A percentile compares a stretch with the other conserved stretches of the same genome.
Conservation (phyloP, 2,329 filamentous ascomycete genomes). For the Didymella pomorum region DNA sequence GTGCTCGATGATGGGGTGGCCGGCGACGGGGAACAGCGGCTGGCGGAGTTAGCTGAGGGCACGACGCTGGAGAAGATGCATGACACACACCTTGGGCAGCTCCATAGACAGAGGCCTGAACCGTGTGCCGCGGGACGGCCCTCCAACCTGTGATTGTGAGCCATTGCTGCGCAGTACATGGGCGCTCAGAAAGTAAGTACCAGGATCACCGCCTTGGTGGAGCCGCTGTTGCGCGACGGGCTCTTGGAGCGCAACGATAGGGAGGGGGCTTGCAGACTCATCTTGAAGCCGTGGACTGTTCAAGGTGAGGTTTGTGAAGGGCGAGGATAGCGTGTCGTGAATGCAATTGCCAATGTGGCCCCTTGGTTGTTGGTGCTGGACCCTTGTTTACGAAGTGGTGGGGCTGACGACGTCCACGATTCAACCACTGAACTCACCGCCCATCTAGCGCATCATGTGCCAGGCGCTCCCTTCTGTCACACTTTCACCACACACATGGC, state of each 20-base stretch:
- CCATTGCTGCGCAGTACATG: slow-evolving; percentile 15
- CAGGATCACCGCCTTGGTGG: slow-evolving; percentile 94
- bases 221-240: slow-evolving; percentile 46
- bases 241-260: slow-evolving; percentile 47
- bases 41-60: slow-evolving; percentile 48
- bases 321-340: slow-evolving; percentile 3
- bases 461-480: slow-evolving; percentile 9
- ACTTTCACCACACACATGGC: slow-evolving; percentile 1
- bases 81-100: slow-evolving; percentile 79
- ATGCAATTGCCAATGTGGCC: slow-evolving; percentile 38
- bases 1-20: slow-evolving; percentile 98
- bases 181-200: slow-evolving; percentile 60
- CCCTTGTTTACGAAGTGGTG: slow-evolving; percentile 29
- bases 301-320: background rate
- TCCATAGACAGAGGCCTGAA: slow-evolving; percentile 96
- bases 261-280: slow-evolving; percentile 50
- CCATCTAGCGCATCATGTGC: slow-evolving; percentile 7
- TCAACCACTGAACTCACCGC: background rate
- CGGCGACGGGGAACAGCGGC: slow-evolving; percentile 98
- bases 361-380: slow-evolving; percentile 29
- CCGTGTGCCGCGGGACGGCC: slow-evolving; percentile 91
- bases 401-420: slow-evolving; percentile 5
- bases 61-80: no score
- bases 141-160: slow-evolving; percentile 75
- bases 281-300: slow-evolving; percentile 24